These are phyloP conservation scores for Trichopus zeylanicus DNA, from an alignment of 116 monocot species.

Conservation along the genomic window DNA sequence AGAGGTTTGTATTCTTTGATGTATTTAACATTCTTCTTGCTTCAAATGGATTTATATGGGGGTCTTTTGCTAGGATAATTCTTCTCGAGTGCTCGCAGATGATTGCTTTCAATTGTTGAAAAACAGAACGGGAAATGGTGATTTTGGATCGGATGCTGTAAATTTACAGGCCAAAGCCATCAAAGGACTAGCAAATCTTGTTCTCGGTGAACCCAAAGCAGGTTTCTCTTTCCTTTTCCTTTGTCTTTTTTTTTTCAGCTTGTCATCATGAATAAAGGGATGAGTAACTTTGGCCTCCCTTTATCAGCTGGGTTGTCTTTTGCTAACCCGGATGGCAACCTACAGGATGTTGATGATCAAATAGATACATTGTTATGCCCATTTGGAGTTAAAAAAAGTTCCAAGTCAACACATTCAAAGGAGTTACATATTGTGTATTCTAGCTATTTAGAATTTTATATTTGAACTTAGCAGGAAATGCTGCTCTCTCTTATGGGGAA, in stretches of 20 bases:
- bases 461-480: conserved; percentile 37
- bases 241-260: conserved; percentile 16
- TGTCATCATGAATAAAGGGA: conserved; percentile 41
- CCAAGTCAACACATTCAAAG: no score
- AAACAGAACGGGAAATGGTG: conserved; percentile 8
- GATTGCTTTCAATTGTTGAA: conserved; percentile 45
- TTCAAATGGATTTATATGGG: conserved; percentile 16
- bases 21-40: conserved; percentile 3
- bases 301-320: conserved; percentile 45
- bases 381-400: no score
- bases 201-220: conserved; percentile 54
- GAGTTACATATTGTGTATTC: no score
- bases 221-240: conserved; percentile 20
- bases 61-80: conserved; percentile 31
- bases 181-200: conserved; percentile 61
- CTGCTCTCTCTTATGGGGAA: conserved; percentile 51
- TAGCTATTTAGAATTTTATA: neutral
- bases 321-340: conserved; percentile 21
- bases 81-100: conserved; percentile 36
- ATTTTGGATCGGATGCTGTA: conserved; percentile 1
- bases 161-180: conserved; percentile 42
- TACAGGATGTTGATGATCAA: conserved; percentile 29
- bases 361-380: conserved; percentile 11
- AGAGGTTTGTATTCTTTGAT: conserved; percentile 34
- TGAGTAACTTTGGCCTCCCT: conserved; percentile 10